Evolutionary conservation across 768 basidiomycete species (phyloP).

Genomic region (Tephrocybe sp.): DNA sequence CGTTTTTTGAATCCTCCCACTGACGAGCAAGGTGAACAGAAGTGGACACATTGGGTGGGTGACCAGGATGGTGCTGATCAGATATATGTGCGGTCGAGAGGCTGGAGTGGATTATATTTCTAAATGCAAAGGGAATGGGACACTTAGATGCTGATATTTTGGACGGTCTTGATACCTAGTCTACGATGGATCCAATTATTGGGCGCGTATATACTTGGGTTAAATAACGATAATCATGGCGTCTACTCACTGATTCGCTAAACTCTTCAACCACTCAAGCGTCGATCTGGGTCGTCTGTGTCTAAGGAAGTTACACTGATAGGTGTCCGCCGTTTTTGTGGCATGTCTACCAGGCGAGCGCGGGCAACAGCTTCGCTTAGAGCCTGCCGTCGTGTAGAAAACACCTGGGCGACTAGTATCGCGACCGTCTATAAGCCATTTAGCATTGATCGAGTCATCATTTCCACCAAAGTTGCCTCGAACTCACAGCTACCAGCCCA

Average conservation of each 20-base stretch:
- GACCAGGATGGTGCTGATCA: constrained; percentile 39
- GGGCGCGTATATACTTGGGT: not conserved
- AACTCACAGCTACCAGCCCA: constrained; percentile 52
- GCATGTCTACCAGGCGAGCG: constrained; percentile 1
- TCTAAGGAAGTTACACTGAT: constrained; percentile 5
- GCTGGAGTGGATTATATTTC: constrained; percentile 50
- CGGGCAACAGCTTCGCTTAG: constrained; percentile 20
- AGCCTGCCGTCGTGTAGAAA: constrained; percentile 29
- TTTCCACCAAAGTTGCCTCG: not conserved
- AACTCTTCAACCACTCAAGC: constrained; percentile 2
- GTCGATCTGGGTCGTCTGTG: constrained; percentile 14
- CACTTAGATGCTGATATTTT: not conserved
- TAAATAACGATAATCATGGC: not conserved
- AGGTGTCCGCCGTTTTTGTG: constrained; percentile 1
- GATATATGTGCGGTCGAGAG: constrained; percentile 39
- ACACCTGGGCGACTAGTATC: constrained; percentile 32
- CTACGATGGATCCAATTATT: no score
- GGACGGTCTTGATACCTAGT: not conserved
- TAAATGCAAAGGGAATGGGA: no score
- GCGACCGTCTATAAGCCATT: constrained; percentile 26
- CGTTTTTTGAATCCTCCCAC: constrained; percentile 9
- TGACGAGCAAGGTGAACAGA: constrained; percentile 14
- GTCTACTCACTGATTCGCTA: not conserved
- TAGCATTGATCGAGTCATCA: not conserved
- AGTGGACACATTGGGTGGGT: constrained; percentile 45